Percentiles rank a stretch among this genome's conserved stretches.
Evolutionary conservation across 78 protist genomes (phyloP).

Genomic region (Dictyostelium brefeldianum): DNA sequence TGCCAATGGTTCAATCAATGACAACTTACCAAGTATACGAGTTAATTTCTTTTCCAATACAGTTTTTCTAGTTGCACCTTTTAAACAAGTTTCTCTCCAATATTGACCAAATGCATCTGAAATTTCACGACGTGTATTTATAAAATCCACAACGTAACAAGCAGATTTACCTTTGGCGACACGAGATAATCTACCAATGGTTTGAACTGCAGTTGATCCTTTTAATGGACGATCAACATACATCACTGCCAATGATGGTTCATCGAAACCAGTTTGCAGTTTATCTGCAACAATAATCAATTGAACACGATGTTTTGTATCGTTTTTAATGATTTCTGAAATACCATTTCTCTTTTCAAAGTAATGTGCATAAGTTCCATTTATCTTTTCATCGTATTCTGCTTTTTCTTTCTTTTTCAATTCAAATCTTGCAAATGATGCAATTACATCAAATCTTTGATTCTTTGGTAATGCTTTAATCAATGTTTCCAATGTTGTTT

Average conservation of each 20-base stretch:
- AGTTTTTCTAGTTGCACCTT: slow-evolving; percentile 69
- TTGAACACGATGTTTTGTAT: slow-evolving; percentile 33
- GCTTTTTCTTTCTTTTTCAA: slow-evolving; percentile 17
- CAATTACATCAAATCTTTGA: slow-evolving; percentile 62
- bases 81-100: slow-evolving; percentile 70
- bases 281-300: slow-evolving; percentile 79
- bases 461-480: slow-evolving; percentile 45
- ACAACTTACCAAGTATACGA: slow-evolving; percentile 12
- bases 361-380: slow-evolving; percentile 56
- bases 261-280: slow-evolving; percentile 78
- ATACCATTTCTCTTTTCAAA: slow-evolving; percentile 53
- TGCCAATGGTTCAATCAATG: slow-evolving; percentile 44
- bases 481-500: slow-evolving; percentile 13
- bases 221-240: slow-evolving; percentile 63
- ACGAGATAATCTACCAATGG: slow-evolving; percentile 67
- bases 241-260: slow-evolving; percentile 67
- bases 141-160: slow-evolving; percentile 65
- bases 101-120: slow-evolving; percentile 51
- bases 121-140: slow-evolving; percentile 48
- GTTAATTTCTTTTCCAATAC: slow-evolving; percentile 27
- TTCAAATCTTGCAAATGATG: slow-evolving; percentile 64
- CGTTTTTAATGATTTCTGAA: slow-evolving; percentile 40
- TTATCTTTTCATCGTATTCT: slow-evolving; percentile 42
- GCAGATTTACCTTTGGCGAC: slow-evolving; percentile 32
- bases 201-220: slow-evolving; percentile 63